These are phyloP conservation scores for Stachybotrys chlorohalonatus DNA, from an alignment of 2,329 filamentous ascomycete species.

Conservation along the genomic window DNA sequence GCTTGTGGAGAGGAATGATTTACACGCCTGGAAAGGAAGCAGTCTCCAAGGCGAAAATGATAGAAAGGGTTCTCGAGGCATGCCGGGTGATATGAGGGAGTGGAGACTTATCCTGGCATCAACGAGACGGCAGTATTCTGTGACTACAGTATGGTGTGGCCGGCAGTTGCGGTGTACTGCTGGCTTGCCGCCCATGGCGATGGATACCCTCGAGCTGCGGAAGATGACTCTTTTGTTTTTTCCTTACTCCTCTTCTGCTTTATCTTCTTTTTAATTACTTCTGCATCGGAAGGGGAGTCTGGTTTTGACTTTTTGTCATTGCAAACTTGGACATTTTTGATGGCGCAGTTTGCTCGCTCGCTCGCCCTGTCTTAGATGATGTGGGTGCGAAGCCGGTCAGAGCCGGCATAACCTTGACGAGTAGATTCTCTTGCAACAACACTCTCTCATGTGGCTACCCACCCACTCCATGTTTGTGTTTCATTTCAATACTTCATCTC, in stretches of 20 bases:
- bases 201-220: not conserved
- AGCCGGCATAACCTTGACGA: not conserved
- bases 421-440: too few species aligned
- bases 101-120: not conserved
- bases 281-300: slow-evolving; percentile 30
- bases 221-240: not conserved
- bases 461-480: too few species aligned
- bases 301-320: slow-evolving; percentile 21
- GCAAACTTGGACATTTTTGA: slow-evolving; percentile 8
- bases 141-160: not conserved
- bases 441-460: too few species aligned
- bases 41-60: not conserved
- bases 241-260: not conserved
- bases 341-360: not conserved
- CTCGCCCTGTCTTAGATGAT: not conserved
- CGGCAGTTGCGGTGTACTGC: not conserved
- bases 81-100: not conserved
- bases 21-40: not conserved
- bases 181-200: not conserved
- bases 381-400: not conserved
- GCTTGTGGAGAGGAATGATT: slow-evolving; percentile 7
- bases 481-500: too few species aligned
- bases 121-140: not conserved
- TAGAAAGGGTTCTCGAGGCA: not conserved
- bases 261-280: not conserved